These are phyloP conservation scores for Erodium trifolium DNA, from an alignment of 441 rosid species.

Conservation along the genomic window DNA sequence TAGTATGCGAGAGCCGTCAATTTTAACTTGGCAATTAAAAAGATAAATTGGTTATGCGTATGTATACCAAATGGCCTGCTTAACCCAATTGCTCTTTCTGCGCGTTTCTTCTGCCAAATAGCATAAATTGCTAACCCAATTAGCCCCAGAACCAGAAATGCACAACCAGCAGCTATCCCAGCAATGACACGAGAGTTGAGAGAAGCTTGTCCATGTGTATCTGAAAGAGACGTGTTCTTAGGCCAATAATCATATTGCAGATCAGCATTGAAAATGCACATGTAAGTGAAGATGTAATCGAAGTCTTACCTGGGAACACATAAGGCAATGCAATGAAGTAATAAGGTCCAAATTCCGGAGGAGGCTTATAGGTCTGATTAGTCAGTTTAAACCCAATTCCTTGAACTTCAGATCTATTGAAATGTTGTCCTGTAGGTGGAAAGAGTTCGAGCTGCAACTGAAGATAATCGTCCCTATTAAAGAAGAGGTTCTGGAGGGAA, in stretches of 20 bases:
- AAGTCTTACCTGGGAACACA: slow-evolving; percentile 60
- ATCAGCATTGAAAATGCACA: neutral
- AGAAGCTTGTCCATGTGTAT: slow-evolving; percentile 28
- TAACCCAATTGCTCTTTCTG: slow-evolving; percentile 70
- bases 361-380: slow-evolving; percentile 95
- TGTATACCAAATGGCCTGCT: slow-evolving; percentile 69
- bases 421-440: slow-evolving; percentile 49
- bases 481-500: slow-evolving; percentile 67
- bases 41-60: neutral
- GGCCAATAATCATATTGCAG: slow-evolving; percentile 11
- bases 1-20: neutral
- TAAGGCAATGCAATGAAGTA: slow-evolving; percentile 82
- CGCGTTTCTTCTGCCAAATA: slow-evolving; percentile 81
- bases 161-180: slow-evolving; percentile 48
- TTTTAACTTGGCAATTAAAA: neutral
- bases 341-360: slow-evolving; percentile 78
- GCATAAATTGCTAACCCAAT: slow-evolving; percentile 70
- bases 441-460: slow-evolving; percentile 76
- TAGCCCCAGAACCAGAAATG: slow-evolving; percentile 49
- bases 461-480: slow-evolving; percentile 82
- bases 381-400: slow-evolving; percentile 68
- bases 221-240: slow-evolving; percentile 29
- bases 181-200: slow-evolving; percentile 38
- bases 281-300: neutral
- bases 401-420: slow-evolving; percentile 57